These are phyloP conservation scores for Phallus indusiatus DNA, from an alignment of 768 basidiomycete genomes.

Conservation along the genomic window DNA sequence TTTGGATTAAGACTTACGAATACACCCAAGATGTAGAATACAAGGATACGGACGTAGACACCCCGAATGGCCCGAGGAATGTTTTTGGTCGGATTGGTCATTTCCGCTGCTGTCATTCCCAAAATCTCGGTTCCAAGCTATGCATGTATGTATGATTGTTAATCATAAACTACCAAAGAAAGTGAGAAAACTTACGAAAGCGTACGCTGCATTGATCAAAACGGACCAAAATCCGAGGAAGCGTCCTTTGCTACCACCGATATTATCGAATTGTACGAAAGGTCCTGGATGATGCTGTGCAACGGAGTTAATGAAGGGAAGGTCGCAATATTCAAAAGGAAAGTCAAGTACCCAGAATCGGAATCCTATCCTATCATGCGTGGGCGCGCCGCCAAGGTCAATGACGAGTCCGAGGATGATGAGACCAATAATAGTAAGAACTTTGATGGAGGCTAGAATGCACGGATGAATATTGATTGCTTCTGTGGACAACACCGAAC, in stretches of 20 bases:
- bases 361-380: slow-evolving; percentile 42
- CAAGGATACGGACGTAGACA: slow-evolving; percentile 71
- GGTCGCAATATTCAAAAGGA: slow-evolving; percentile 12
- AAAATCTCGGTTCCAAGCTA: slow-evolving; percentile 67
- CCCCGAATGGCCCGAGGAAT: slow-evolving; percentile 67
- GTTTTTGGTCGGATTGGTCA: slow-evolving; percentile 67
- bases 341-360: slow-evolving; percentile 16
- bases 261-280: slow-evolving; percentile 33
- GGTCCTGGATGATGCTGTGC: slow-evolving; percentile 44
- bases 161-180: not conserved
- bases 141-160: slow-evolving; percentile 27
- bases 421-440: slow-evolving; percentile 35
- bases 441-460: slow-evolving; percentile 38
- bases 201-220: slow-evolving; percentile 50
- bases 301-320: slow-evolving; percentile 23
- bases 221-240: slow-evolving; percentile 46
- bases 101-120: slow-evolving; percentile 71
- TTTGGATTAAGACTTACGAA: slow-evolving; percentile 32
- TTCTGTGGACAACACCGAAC: slow-evolving; percentile 15
- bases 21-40: slow-evolving; percentile 71
- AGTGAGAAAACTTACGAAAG: slow-evolving; percentile 37
- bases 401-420: slow-evolving; percentile 40
- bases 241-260: slow-evolving; percentile 36
- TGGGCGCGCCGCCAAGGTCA: slow-evolving; percentile 49
- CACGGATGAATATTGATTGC: not conserved